Conservation (phyloP, 2,329 filamentous ascomycete genomes). For the Aspergillus arachidicola region DNA sequence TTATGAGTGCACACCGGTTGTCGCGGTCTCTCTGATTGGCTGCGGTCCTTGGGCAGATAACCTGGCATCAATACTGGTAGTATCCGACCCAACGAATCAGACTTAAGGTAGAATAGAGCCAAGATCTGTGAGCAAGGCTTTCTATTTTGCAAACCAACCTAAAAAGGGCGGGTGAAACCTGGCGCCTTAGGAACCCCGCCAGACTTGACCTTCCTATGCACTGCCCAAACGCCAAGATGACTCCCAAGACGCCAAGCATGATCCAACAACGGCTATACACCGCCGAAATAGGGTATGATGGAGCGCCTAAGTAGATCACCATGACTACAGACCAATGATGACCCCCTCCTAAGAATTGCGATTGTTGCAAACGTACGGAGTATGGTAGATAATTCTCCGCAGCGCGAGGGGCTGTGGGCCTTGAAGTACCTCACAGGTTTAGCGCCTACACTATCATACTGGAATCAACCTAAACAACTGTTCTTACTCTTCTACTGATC, state of each 20-base stretch:
- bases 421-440: not conserved
- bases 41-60: not conserved
- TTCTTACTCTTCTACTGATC: not conserved
- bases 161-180: not conserved
- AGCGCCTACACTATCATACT: too few species aligned
- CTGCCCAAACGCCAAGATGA: not conserved
- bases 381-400: not conserved
- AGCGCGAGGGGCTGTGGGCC: not conserved
- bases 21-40: not conserved
- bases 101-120: not conserved
- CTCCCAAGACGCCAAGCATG: not conserved
- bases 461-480: not conserved
- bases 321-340: not conserved
- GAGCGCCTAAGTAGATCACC: not conserved
- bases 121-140: accelerated
- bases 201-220: not conserved
- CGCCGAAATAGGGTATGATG: not conserved
- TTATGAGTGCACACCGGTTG: not conserved
- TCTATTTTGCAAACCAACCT: not conserved
- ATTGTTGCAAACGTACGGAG: not conserved
- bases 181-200: not conserved
- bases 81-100: not conserved
- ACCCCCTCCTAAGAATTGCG: not conserved
- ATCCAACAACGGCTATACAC: not conserved
- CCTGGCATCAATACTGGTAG: not conserved